Evolutionary conservation across 2,329 filamentous ascomycete genomes (phyloP).

Genomic region (Neopestalotiopsis sp.): DNA sequence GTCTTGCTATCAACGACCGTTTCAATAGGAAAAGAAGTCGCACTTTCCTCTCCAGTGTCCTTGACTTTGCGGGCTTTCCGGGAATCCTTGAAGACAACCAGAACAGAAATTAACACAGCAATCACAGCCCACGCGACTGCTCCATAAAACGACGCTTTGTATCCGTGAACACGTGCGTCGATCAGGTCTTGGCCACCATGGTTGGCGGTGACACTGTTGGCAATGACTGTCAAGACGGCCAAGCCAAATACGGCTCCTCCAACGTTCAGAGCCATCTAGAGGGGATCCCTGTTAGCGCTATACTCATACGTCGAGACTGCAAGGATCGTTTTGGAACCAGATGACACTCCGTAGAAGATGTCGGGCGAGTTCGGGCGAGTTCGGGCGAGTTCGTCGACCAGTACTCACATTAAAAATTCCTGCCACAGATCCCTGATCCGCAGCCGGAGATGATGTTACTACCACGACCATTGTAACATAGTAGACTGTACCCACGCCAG

Average conservation of each 20-base stretch:
- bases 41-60: background rate
- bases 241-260: background rate
- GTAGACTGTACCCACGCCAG: background rate
- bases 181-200: background rate
- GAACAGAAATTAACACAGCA: background rate
- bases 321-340: background rate
- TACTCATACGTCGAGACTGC: background rate
- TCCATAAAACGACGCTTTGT: background rate
- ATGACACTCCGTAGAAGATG: fast-evolving
- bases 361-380: no score
- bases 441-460: background rate
- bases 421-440: background rate
- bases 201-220: background rate
- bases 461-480: background rate
- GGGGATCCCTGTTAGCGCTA: background rate
- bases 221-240: background rate
- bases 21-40: background rate
- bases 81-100: background rate
- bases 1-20: background rate
- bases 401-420: background rate
- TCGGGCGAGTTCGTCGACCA: background rate
- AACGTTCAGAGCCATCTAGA: background rate
- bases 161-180: background rate
- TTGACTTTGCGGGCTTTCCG: background rate
- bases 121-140: background rate